phyloP scores from a whole-genome alignment of 2,329 filamentous ascomycete species.

The Tolypocladium sp. region DNA sequence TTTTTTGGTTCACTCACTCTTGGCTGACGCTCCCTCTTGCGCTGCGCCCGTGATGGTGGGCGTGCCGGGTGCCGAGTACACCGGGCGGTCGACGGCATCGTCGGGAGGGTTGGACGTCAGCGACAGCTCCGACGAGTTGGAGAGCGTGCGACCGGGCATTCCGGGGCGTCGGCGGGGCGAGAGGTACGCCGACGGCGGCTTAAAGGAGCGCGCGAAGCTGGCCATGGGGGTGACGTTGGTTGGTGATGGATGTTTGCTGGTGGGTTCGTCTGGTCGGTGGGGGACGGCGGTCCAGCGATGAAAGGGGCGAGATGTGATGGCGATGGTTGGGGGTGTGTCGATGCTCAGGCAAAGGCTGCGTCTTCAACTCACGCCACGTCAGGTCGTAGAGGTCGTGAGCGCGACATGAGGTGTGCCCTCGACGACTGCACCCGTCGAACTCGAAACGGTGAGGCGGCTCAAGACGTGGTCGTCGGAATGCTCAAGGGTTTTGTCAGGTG shows the following conservation, averaged over 20 bases:
- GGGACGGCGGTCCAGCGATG: neutral
- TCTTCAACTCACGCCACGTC: neutral
- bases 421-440: neutral
- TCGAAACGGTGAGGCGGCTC: neutral
- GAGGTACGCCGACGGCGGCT: constrained; percentile 33
- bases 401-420: neutral
- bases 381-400: neutral
- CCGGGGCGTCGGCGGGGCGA: constrained; percentile 33
- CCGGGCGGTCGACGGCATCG: constrained; percentile 18
- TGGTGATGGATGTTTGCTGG: neutral
- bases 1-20: constrained; percentile 7
- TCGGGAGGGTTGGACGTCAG: constrained; percentile 18
- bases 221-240: constrained; percentile 26
- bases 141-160: constrained; percentile 33
- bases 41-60: constrained; percentile 10
- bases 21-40: constrained; percentile 1
- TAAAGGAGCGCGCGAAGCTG: constrained; percentile 38
- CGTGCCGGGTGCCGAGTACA: constrained; percentile 18
- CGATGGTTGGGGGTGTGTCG: neutral
- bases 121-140: constrained; percentile 38
- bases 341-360: neutral
- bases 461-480: neutral
- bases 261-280: neutral
- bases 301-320: neutral
- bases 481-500: neutral